Evolutionary conservation across 2,329 filamentous ascomycete genomes (phyloP).

Genomic region (Pseudogymnoascus sp.): DNA sequence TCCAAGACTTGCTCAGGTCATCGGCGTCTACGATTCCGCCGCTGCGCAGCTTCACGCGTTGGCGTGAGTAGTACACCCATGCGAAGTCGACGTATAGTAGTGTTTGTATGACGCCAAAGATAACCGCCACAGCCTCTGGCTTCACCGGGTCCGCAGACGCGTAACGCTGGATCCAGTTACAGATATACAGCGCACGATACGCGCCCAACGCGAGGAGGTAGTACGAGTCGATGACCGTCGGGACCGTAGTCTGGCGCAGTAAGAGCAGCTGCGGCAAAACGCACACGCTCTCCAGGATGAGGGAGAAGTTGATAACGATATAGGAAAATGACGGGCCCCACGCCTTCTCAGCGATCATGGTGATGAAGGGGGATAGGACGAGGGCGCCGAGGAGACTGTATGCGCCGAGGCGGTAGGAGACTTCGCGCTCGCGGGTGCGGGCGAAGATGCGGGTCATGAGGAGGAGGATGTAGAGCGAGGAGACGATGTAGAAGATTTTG

Average conservation of each 20-base stretch:
- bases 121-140: slow-evolving; percentile 66
- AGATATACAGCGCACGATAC: slow-evolving; percentile 81
- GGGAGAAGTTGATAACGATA: slow-evolving; percentile 81
- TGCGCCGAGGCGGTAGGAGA: slow-evolving; percentile 85
- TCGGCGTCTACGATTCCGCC: slow-evolving; percentile 87
- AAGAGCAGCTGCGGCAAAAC: slow-evolving; percentile 87
- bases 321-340: slow-evolving; percentile 45
- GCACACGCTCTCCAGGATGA: slow-evolving; percentile 85
- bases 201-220: slow-evolving; percentile 83
- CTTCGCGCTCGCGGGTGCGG: slow-evolving; percentile 81
- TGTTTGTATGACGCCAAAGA: slow-evolving; percentile 86
- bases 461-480: slow-evolving; percentile 78
- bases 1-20: slow-evolving; percentile 77
- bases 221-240: slow-evolving; percentile 94
- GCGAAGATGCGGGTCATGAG: slow-evolving; percentile 84
- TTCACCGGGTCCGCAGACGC: slow-evolving; percentile 54
- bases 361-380: slow-evolving; percentile 64
- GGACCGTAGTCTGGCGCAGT: slow-evolving; percentile 87
- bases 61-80: slow-evolving; percentile 92
- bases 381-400: slow-evolving; percentile 60
- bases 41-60: slow-evolving; percentile 85
- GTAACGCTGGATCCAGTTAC: slow-evolving; percentile 80
- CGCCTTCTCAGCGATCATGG: slow-evolving; percentile 56
- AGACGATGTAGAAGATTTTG: slow-evolving; percentile 82
- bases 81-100: slow-evolving; percentile 89